phyloP scores from a whole-genome alignment of 257 asterid genomes.

The Solanum ossicruentum region DNA sequence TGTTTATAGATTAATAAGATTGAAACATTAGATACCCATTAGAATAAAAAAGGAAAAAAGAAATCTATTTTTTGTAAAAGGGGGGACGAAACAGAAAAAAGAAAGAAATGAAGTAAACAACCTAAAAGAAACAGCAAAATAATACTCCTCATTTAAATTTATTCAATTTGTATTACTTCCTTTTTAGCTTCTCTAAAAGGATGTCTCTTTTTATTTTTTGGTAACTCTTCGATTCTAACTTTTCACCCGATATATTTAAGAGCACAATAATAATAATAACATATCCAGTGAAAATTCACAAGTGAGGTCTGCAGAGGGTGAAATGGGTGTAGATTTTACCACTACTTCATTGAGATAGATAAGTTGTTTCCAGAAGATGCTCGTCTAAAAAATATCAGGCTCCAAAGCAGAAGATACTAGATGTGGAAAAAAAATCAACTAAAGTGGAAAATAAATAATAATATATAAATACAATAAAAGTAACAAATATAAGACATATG shows the following conservation, averaged over 20 bases:
- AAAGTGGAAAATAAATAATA: too few species aligned
- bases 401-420: too few species aligned
- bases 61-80: neutral
- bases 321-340: too few species aligned
- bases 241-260: neutral
- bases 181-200: neutral
- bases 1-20: neutral
- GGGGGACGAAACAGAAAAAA: neutral
- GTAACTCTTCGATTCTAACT: accelerated
- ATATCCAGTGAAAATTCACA: too few species aligned
- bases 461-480: too few species aligned
- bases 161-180: neutral
- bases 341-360: too few species aligned
- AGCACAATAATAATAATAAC: too few species aligned
- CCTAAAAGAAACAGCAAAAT: neutral
- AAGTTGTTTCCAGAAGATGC: too few species aligned
- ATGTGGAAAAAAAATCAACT: too few species aligned
- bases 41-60: neutral
- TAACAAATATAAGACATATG: too few species aligned
- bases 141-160: neutral
- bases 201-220: neutral
- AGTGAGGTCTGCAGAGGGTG: too few species aligned
- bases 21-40: neutral
- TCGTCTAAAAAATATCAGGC: too few species aligned
- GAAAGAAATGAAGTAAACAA: neutral